These are phyloP conservation scores for Tylopilus felleus DNA, from an alignment of 768 basidiomycete species.

Conservation along the genomic window DNA sequence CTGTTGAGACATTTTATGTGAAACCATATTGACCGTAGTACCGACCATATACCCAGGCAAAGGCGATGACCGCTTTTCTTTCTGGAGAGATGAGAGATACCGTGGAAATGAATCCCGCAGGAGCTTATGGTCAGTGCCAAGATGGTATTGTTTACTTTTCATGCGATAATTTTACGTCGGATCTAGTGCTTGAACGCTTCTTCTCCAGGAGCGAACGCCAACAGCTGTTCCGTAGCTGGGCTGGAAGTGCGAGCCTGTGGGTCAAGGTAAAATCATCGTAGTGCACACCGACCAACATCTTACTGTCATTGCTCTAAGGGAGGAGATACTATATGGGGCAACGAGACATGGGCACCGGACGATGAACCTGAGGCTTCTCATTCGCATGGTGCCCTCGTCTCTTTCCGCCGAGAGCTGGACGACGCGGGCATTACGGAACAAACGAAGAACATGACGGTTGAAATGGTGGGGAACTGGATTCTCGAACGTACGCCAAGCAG, in stretches of 20 bases:
- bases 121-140: conserved; percentile 57
- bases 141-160: background rate
- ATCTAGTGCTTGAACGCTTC: conserved; percentile 74
- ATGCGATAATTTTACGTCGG: background rate
- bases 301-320: conserved; percentile 44
- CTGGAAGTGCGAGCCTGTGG: conserved; percentile 92
- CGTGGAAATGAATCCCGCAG: conserved; percentile 79
- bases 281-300: background rate
- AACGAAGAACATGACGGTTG: conserved; percentile 69
- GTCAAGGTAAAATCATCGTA: conserved; percentile 61
- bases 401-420: conserved; percentile 54
- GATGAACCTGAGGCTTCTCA: conserved; percentile 52
- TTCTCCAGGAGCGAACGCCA: conserved; percentile 89
- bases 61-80: conserved; percentile 92
- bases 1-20: background rate
- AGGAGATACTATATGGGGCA: conserved; percentile 83
- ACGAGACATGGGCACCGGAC: conserved; percentile 72
- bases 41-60: conserved; percentile 52
- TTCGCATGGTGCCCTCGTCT: conserved; percentile 79
- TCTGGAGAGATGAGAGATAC: conserved; percentile 97
- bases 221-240: conserved; percentile 91
- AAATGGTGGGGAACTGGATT: conserved; percentile 74
- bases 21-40: background rate
- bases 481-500: conserved; percentile 73
- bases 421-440: conserved; percentile 13